phyloP scores from a whole-genome alignment of 179 eudicot species.

The Heliamphora pulchella region DNA sequence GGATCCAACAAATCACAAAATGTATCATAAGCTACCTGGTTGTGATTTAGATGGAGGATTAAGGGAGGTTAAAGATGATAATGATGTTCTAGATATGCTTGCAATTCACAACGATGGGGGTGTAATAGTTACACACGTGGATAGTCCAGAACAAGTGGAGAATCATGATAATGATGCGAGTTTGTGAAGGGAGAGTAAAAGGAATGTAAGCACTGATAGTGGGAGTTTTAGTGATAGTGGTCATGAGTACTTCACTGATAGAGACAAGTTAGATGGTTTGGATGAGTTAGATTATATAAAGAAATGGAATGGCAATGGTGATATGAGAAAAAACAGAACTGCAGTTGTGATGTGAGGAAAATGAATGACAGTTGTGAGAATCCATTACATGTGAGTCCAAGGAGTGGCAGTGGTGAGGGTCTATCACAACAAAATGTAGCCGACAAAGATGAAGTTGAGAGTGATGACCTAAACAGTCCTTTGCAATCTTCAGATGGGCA shows the following conservation, averaged over 20 bases:
- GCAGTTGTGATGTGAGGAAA: too few relatives aligned
- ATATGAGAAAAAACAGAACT: background rate
- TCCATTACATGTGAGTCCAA: too few relatives aligned
- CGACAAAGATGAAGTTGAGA: background rate
- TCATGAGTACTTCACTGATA: background rate
- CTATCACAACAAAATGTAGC: too few relatives aligned
- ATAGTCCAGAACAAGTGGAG: too few relatives aligned
- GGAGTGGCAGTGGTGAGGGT: too few relatives aligned
- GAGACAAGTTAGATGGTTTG: background rate
- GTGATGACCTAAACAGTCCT: too few relatives aligned
- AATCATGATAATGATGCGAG: background rate
- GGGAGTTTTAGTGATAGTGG: background rate
- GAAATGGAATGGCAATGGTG: background rate
- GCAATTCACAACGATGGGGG: background rate
- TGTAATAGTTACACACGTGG: background rate
- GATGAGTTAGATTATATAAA: background rate
- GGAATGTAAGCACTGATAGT: background rate
- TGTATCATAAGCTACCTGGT: background rate
- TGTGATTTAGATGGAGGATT: background rate
- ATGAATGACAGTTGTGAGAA: too few relatives aligned
- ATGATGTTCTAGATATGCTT: background rate
- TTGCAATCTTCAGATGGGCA: too few relatives aligned
- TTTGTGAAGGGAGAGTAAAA: background rate
- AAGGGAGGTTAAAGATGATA: background rate
- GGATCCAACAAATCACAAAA: background rate